phyloP scores from a whole-genome alignment of 2,329 filamentous ascomycete species.

The Cladosporium sp. region DNA sequence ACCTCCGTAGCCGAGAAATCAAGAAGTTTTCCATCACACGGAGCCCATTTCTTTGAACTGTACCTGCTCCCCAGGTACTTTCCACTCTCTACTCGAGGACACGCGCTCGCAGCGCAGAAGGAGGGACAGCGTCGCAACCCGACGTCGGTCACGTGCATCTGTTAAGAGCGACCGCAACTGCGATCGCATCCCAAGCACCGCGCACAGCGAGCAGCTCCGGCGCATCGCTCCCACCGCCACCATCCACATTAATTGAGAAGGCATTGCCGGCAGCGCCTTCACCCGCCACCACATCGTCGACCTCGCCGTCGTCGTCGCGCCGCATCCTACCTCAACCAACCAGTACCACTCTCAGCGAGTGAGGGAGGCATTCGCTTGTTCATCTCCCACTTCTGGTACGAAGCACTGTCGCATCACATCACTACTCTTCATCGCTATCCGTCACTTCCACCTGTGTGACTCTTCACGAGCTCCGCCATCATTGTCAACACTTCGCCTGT shows the following conservation, averaged over 20 bases:
- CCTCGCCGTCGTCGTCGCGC: conserved; percentile 1
- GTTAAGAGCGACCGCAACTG: background rate
- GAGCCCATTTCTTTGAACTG: conserved; percentile 11
- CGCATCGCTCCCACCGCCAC: conserved; percentile 1
- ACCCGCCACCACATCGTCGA: conserved; percentile 5
- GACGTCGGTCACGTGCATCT: conserved; percentile 6
- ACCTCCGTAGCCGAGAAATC: conserved; percentile 12
- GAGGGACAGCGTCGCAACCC: conserved; percentile 2
- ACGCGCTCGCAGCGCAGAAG: conserved; percentile 6
- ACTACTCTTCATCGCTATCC: background rate
- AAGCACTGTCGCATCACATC: conserved; percentile 6
- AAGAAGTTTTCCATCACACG: conserved; percentile 3
- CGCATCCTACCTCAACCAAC: conserved; percentile 1
- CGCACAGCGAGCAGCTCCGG: background rate
- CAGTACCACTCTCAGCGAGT: conserved; percentile 17
- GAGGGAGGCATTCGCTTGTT: conserved; percentile 24
- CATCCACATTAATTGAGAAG: conserved; percentile 10
- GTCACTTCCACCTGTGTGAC: conserved; percentile 4
- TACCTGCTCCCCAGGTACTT: background rate
- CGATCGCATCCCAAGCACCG: conserved; percentile 3
- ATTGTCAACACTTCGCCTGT: conserved; percentile 2
- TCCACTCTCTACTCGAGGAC: conserved; percentile 13
- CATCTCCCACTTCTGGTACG: conserved; percentile 22
- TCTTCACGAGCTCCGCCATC: background rate
- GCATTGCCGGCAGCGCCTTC: conserved; percentile 15